Evolutionary conservation across 2,329 filamentous ascomycete species (phyloP).

Genomic region (Harringtonia lauricola): DNA sequence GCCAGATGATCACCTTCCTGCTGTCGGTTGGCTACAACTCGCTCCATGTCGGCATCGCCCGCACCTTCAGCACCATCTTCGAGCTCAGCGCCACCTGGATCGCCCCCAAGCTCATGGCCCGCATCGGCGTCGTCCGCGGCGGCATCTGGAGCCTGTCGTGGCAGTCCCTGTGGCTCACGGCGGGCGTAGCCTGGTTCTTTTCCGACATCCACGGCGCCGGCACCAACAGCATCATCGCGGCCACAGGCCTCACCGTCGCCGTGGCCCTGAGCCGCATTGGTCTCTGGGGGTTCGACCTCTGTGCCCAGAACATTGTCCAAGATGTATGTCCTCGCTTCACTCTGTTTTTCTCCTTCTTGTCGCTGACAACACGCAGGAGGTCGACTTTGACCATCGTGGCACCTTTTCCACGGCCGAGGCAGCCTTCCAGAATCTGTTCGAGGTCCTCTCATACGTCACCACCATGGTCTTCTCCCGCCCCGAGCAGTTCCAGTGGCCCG

Average conservation of each 20-base stretch:
- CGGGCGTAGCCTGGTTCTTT: slow-evolving; percentile 32
- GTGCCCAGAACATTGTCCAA: slow-evolving; percentile 48
- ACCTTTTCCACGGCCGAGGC: slow-evolving; percentile 59
- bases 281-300: slow-evolving; percentile 51
- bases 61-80: slow-evolving; percentile 39
- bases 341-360: background rate
- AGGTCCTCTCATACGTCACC: slow-evolving; percentile 53
- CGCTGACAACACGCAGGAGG: slow-evolving; percentile 28
- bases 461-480: slow-evolving; percentile 56
- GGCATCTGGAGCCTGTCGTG: slow-evolving; percentile 63
- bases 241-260: slow-evolving; percentile 35
- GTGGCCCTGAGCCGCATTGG: slow-evolving; percentile 47
- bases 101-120: slow-evolving; percentile 41
- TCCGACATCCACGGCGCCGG: slow-evolving; percentile 11
- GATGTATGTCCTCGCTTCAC: slow-evolving; percentile 29
- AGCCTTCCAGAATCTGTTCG: slow-evolving; percentile 57
- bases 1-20: slow-evolving; percentile 56
- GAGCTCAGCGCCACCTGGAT: slow-evolving; percentile 52
- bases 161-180: slow-evolving; percentile 47
- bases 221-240: slow-evolving; percentile 23
- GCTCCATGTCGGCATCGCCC: slow-evolving; percentile 37
- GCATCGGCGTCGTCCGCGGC: slow-evolving; percentile 47
- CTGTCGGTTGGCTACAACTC: slow-evolving; percentile 40
- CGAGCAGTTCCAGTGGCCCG: slow-evolving; percentile 53
- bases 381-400: slow-evolving; percentile 46